A percentile compares a stretch with the other conserved stretches of the same genome.
Conservation (phyloP, 148 eudicot species). For the Cornus controversa region DNA sequence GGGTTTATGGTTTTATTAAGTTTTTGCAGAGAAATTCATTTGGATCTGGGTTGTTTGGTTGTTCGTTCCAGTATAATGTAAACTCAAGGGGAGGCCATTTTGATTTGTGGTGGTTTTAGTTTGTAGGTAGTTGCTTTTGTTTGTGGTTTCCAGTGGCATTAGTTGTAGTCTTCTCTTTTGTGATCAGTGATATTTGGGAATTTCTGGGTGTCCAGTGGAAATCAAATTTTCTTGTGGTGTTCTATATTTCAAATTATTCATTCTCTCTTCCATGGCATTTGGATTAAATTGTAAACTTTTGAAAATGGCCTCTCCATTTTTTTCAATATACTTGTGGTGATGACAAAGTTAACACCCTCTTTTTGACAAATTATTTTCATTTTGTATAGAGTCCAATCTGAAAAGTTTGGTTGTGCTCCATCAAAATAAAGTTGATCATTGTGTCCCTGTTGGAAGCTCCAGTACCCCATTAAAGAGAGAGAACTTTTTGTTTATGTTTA, state of each 20-base stretch:
- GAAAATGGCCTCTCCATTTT: background rate
- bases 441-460: background rate
- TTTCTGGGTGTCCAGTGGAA: background rate
- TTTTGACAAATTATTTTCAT: no score
- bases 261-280: background rate
- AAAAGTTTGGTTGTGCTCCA: no score
- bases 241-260: background rate
- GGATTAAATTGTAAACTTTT: background rate
- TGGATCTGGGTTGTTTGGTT: background rate
- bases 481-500: background rate
- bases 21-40: background rate
- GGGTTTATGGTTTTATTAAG: background rate
- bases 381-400: no score
- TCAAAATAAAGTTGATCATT: no score
- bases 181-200: background rate
- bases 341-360: background rate
- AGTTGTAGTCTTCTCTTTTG: background rate
- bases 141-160: no score
- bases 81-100: no score
- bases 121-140: no score
- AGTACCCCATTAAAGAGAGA: background rate
- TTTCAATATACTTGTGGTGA: background rate
- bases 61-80: no score
- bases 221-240: background rate
- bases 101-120: no score